phyloP scores from a whole-genome alignment of 2,329 filamentous ascomycete species.

The Polychaeton citri region DNA sequence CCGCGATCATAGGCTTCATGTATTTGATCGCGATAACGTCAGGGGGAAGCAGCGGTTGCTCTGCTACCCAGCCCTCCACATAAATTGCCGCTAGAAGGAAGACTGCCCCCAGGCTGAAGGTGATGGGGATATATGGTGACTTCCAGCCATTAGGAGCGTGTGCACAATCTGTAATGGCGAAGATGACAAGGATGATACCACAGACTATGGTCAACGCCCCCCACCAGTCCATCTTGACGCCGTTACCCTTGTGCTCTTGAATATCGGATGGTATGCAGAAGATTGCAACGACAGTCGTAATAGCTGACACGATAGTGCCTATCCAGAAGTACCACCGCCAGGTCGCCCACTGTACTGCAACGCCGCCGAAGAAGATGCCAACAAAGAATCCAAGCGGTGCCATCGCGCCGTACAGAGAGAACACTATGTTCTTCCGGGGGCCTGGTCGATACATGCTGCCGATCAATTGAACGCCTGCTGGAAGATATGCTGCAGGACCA shows the following conservation, averaged over 20 bases:
- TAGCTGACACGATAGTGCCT: slow-evolving; percentile 39
- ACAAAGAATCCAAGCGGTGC: slow-evolving; percentile 43
- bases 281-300: slow-evolving; percentile 33
- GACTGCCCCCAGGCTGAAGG: slow-evolving; percentile 49
- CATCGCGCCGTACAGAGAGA: slow-evolving; percentile 34
- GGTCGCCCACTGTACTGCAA: slow-evolving; percentile 39
- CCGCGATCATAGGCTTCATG: slow-evolving; percentile 49
- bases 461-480: slow-evolving; percentile 19
- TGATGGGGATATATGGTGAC: slow-evolving; percentile 58
- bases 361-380: slow-evolving; percentile 52
- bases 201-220: too few relatives aligned
- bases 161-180: slow-evolving; percentile 59
- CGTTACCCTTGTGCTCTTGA: slow-evolving; percentile 21
- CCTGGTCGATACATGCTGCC: slow-evolving; percentile 23
- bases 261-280: slow-evolving; percentile 39
- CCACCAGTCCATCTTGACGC: too few relatives aligned
- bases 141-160: slow-evolving; percentile 56
- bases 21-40: slow-evolving; percentile 57
- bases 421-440: slow-evolving; percentile 23
- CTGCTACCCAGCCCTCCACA: slow-evolving; percentile 57
- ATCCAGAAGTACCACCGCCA: slow-evolving; percentile 62
- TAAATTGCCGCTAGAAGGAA: slow-evolving; percentile 50
- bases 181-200: too few relatives aligned
- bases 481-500: slow-evolving; percentile 23
- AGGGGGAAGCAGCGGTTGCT: slow-evolving; percentile 54